Percentiles rank a stretch among this genome's conserved stretches.
phyloP scores from a whole-genome alignment of 2,329 filamentous ascomycete genomes.

The Conoideocrella luteorostrata region DNA sequence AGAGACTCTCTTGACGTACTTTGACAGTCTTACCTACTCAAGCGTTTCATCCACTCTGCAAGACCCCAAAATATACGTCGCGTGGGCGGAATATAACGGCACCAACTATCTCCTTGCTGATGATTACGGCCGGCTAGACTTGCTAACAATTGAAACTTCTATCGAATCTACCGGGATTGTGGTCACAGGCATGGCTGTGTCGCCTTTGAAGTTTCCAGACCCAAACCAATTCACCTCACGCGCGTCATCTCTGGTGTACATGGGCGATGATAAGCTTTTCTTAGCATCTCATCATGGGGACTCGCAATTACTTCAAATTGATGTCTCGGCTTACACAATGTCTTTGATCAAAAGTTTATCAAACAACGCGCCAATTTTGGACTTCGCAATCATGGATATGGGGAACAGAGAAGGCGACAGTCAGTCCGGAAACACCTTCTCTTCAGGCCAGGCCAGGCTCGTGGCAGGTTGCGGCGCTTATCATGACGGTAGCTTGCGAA shows the following conservation, averaged over 20 bases:
- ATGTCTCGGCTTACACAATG: conserved; percentile 37
- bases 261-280: conserved; percentile 68
- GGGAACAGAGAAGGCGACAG: conserved; percentile 74
- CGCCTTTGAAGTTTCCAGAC: conserved; percentile 28
- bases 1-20: conserved; percentile 77
- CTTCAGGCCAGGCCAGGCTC: conserved; percentile 87
- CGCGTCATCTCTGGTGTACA: conserved; percentile 71
- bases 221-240: conserved; percentile 52
- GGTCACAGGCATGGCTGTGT: conserved; percentile 67
- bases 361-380: conserved; percentile 87
- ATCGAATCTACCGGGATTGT: conserved; percentile 58
- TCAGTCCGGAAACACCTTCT: conserved; percentile 77
- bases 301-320: conserved; percentile 69
- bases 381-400: conserved; percentile 95
- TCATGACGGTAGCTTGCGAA: conserved; percentile 80
- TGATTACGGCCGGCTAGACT: conserved; percentile 78
- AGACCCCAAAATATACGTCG: conserved; percentile 80
- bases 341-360: conserved; percentile 60
- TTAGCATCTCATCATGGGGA: conserved; percentile 90
- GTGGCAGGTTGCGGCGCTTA: conserved; percentile 90
- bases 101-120: conserved; percentile 84
- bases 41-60: conserved; percentile 58
- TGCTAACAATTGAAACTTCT: conserved; percentile 70
- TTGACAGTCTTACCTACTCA: conserved; percentile 69
- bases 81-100: conserved; percentile 80